Evolutionary conservation across 2,329 filamentous ascomycete genomes (phyloP), one percentile per base, ranked within the genome.

Genomic region (Colletotrichum sp.): DNA sequence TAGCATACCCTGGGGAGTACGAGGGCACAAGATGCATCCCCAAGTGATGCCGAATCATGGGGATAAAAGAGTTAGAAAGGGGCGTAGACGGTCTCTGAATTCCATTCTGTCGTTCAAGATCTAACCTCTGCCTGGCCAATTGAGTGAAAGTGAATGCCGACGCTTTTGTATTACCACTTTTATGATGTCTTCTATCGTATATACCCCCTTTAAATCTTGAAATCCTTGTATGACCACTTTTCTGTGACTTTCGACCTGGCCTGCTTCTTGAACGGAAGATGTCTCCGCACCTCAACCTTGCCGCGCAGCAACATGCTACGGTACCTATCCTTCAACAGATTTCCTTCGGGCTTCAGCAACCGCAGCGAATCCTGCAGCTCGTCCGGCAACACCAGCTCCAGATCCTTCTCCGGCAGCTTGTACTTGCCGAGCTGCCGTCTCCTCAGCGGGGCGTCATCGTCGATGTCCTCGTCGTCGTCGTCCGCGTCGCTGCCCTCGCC

Each of bases 151-250:
- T 30, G 44, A 65, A 60, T 8, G 28, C 34, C n/a, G 27, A 34
- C 64, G 64, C 74, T 76, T 75, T 74, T 36, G 69, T 65, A 75
- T 75, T 64, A 76, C 30, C 68, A 69, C 44, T 65, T 66, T 63
- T 27, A 27, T 72, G 65, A 39, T 63, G 6, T 48, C n/a, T 11
- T 68, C 32, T 64, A 39, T 16, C 22, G 34, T 39, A 39, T 22
- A 30, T 39, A 19, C 5, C 0, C 34, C 22, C 28, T 61, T 22
- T 77, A 78, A n/a, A 78, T 77, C 39, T 65, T 77, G 85, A 98
- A 99, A 84, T 99, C 97, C 90, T 99, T 99, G 88, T 98, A 95
- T 60, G 93, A 92, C 97, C 97, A 99, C 87, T 98, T 99, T 91
- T 98, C 97, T 8, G 95, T 98, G 68, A 93, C 86, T 84, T 94